Evolutionary conservation across 352 stramenopile genomes (phyloP).

Genomic region (Pythium sp.): DNA sequence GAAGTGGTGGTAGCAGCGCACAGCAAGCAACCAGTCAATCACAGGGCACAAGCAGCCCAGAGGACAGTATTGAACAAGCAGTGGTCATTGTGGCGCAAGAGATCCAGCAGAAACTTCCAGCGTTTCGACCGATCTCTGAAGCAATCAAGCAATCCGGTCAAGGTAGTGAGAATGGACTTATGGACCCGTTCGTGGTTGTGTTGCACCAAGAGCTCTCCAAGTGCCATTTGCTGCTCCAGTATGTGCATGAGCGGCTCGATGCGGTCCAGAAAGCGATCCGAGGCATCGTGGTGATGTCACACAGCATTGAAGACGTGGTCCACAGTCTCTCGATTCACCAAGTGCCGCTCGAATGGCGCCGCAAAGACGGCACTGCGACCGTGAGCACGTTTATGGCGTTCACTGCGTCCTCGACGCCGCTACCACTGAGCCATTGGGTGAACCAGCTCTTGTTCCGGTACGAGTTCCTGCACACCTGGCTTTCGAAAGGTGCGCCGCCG

Average conservation of each 20-base stretch:
- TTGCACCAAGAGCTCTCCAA: constrained; percentile 60
- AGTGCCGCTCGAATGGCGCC: constrained; percentile 57
- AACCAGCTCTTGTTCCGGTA: constrained; percentile 48
- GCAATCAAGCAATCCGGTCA: not conserved
- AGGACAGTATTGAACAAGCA: constrained; percentile 13
- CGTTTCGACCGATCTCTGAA: constrained; percentile 4
- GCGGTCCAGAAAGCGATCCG: constrained; percentile 59
- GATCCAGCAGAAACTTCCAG: constrained; percentile 28
- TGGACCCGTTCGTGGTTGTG: constrained; percentile 61
- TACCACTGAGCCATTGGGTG: constrained; percentile 50
- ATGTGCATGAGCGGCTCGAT: constrained; percentile 35
- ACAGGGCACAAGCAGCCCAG: not conserved
- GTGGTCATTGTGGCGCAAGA: constrained; percentile 20
- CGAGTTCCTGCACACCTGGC: constrained; percentile 62
- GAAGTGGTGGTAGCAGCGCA: not conserved
- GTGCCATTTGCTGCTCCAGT: constrained; percentile 43
- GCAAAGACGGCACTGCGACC: constrained; percentile 29
- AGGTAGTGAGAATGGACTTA: constrained; percentile 6
- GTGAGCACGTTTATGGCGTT: constrained; percentile 12
- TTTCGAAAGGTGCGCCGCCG: constrained; percentile 18
- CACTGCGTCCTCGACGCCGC: constrained; percentile 11
- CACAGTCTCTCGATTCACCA: constrained; percentile 47
- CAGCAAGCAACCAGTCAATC: not conserved
- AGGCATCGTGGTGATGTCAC: constrained; percentile 56
- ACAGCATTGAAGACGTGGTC: constrained; percentile 47